These are phyloP conservation scores for Moelleriella libera DNA, from an alignment of 2,329 filamentous ascomycete species.

Conservation along the genomic window DNA sequence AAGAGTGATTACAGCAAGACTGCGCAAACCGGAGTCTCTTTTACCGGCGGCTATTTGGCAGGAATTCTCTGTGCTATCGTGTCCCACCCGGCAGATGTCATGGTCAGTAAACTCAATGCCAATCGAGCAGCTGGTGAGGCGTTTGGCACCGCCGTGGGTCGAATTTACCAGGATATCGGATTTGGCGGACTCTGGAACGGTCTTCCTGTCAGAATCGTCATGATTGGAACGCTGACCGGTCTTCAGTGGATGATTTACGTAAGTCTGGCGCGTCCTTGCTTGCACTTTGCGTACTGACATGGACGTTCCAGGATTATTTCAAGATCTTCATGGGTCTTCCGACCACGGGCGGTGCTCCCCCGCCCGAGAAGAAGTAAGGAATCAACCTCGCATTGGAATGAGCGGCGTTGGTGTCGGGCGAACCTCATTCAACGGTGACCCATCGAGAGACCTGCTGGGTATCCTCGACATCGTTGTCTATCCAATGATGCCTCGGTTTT, in stretches of 20 bases:
- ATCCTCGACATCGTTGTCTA: too few relatives aligned
- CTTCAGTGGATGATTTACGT: constrained; percentile 91
- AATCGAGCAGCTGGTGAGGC: constrained; percentile 63
- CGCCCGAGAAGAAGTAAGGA: constrained; percentile 32
- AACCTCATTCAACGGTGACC: too few relatives aligned
- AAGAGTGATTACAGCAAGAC: constrained; percentile 72
- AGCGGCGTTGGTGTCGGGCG: too few relatives aligned
- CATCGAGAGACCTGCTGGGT: too few relatives aligned
- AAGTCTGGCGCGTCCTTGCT: constrained; percentile 16
- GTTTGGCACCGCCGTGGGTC: constrained; percentile 58
- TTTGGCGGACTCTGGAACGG: constrained; percentile 88
- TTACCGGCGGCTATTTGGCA: constrained; percentile 70
- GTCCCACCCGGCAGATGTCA: constrained; percentile 70
- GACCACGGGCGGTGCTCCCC: constrained; percentile 60
- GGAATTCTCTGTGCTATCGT: constrained; percentile 81
- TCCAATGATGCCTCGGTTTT: too few relatives aligned
- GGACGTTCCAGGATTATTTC: constrained; percentile 53
- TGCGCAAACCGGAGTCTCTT: constrained; percentile 75
- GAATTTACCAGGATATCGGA: constrained; percentile 80
- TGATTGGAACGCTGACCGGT: constrained; percentile 73
- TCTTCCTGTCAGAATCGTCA: constrained; percentile 70
- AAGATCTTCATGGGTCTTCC: constrained; percentile 83
- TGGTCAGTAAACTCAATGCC: constrained; percentile 86
- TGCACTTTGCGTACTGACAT: constrained; percentile 7
- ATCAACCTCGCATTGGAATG: not conserved